phyloP scores from a whole-genome alignment of 768 basidiomycete species.

The Lentinula edodes region DNA sequence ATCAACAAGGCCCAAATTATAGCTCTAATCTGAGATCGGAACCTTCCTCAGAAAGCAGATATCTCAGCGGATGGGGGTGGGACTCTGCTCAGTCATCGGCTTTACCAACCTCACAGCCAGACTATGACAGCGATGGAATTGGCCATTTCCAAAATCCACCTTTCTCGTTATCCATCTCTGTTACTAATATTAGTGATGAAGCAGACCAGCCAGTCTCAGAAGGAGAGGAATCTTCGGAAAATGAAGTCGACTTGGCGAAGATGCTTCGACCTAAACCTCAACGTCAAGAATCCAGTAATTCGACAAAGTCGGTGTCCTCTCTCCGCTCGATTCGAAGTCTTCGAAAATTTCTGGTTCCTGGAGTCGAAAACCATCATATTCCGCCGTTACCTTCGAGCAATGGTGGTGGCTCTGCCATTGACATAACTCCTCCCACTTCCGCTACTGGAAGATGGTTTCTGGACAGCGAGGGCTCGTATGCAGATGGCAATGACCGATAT shows the following conservation, averaged over 20 bases:
- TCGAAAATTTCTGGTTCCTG: background rate
- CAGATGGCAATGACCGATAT: slow-evolving; percentile 1
- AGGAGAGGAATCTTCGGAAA: slow-evolving; percentile 1
- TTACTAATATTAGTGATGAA: background rate
- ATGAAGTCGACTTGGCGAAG: slow-evolving; percentile 1
- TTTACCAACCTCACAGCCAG: background rate
- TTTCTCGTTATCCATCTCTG: background rate
- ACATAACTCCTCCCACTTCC: background rate
- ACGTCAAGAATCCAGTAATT: background rate
- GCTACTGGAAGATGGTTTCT: slow-evolving; percentile 17
- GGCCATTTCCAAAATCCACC: background rate
- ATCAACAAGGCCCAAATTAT: background rate
- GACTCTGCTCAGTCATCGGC: background rate
- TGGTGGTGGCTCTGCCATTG: background rate
- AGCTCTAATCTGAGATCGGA: background rate
- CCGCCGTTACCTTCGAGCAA: background rate
- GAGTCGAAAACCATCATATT: background rate
- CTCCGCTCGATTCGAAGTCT: slow-evolving; percentile 2
- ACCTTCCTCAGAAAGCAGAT: background rate
- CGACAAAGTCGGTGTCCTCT: background rate
- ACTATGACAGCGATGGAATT: background rate
- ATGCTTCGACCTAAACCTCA: slow-evolving; percentile 3
- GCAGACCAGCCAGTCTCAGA: background rate
- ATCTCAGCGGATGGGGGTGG: background rate
- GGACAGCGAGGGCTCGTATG: slow-evolving; percentile 4